Conservation (phyloP, 2,329 filamentous ascomycete genomes). For the Ilyonectria mors-panacis region DNA sequence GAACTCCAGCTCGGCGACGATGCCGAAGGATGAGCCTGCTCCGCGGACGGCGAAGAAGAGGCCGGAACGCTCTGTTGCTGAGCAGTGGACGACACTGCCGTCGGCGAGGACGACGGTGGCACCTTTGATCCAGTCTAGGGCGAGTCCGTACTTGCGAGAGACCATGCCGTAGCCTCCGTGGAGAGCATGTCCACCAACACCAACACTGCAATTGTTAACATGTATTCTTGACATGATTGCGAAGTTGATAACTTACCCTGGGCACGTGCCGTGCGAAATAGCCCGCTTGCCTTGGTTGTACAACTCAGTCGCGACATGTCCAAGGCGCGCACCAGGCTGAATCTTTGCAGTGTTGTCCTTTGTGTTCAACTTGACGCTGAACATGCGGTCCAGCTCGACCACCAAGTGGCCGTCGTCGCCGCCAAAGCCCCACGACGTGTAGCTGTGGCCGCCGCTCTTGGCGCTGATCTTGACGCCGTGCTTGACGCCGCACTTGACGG, state of each 20-base stretch:
- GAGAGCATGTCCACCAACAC: slow-evolving; percentile 49
- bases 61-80: slow-evolving; percentile 42
- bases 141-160: slow-evolving; percentile 48
- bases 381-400: slow-evolving; percentile 59
- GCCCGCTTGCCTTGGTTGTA: slow-evolving; percentile 59
- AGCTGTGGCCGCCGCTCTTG: slow-evolving; percentile 68
- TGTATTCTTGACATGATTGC: fast-evolving
- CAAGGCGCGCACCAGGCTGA: slow-evolving; percentile 65
- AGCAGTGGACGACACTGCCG: slow-evolving; percentile 47
- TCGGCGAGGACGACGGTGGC: slow-evolving; percentile 50
- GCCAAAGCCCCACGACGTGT: slow-evolving; percentile 64
- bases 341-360: slow-evolving; percentile 43
- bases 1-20: slow-evolving; percentile 51
- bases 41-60: slow-evolving; percentile 51
- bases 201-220: slow-evolving; percentile 43
- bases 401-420: slow-evolving; percentile 59
- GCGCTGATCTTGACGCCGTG: slow-evolving; percentile 64
- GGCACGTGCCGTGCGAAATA: slow-evolving; percentile 67
- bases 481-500: slow-evolving; percentile 62
- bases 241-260: slow-evolving; percentile 55
- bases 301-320: slow-evolving; percentile 61
- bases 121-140: slow-evolving; percentile 48
- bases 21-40: slow-evolving; percentile 51
- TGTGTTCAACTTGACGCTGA: slow-evolving; percentile 47
- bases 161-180: slow-evolving; percentile 53